Evolutionary conservation across 139 green algal species (phyloP), one percentile per base, ranked within the genome.

Genomic region (Desmodesmus armatus): DNA sequence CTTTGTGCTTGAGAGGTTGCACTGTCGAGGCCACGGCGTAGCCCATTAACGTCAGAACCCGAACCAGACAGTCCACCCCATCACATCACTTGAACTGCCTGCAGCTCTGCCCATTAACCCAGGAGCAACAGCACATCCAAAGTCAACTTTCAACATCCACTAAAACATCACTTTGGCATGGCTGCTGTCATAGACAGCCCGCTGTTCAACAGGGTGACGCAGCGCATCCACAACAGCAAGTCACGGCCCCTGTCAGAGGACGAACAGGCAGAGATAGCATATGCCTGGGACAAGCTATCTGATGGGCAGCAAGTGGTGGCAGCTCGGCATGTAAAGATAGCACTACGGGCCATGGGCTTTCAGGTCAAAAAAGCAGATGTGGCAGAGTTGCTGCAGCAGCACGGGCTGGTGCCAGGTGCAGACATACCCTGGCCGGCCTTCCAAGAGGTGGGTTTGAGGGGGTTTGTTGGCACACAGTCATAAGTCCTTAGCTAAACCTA

Each of bases 261-360:
- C 11, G 80, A 86, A 67, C 35, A 77, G 21, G 62, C 62, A 35
- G 80, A 86, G 69, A 80, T 86, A 39, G 47, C 41, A 40, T 86
- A 80, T 44, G 80, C 80, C 5, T 86, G 80, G 72, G 80, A 86
- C 7, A 78, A 79, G 67, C 80, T 86, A 39, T 27, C 69, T 41
- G 69, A 23, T 23, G 80, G 53, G 55, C 39, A 86, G 17, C 47
- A 31, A 13, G 43, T 40, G n/a, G 80, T 86, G 27, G 35, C 40
- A 19, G 66, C 69, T n/a, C 44, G 60, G 43, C 82, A 87, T 60
- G n/a, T 87, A 15, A 87, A 87, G 60, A 9, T 87, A 7, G 87
- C 87, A 5, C 49, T 90, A 7, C 76, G 76, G 39, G 87, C 87
- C 29, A 83, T 90, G 44, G 87, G 87, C 43, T 88, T 90, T n/a